These are phyloP conservation scores for Articulospora tetracladia DNA, from an alignment of 495 filamentous ascomycete species.

Conservation along the genomic window DNA sequence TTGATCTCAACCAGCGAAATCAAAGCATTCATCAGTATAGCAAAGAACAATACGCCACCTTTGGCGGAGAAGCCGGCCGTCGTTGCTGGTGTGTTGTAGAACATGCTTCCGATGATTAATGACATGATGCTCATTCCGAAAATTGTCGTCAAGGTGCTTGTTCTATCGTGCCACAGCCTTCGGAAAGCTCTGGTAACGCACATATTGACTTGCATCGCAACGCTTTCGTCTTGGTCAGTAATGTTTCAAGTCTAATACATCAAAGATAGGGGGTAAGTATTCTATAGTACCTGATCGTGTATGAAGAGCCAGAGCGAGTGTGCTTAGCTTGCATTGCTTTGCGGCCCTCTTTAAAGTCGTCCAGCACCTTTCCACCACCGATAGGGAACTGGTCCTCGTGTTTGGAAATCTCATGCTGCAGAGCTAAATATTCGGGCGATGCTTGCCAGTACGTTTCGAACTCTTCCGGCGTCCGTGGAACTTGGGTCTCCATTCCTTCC, in stretches of 20 bases:
- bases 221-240: slow-evolving; percentile 12
- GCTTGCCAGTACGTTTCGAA: slow-evolving; percentile 67
- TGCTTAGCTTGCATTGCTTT: slow-evolving; percentile 53
- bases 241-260: background rate
- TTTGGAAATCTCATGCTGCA: slow-evolving; percentile 63
- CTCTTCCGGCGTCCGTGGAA: slow-evolving; percentile 58
- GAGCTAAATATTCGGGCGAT: slow-evolving; percentile 56
- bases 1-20: slow-evolving; percentile 44
- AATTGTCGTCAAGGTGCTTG: slow-evolving; percentile 60
- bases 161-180: slow-evolving; percentile 67
- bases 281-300: slow-evolving; percentile 11
- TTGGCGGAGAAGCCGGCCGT: slow-evolving; percentile 47
- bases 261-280: background rate
- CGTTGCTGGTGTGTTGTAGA: slow-evolving; percentile 65
- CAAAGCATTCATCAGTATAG: slow-evolving; percentile 44
- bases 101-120: slow-evolving; percentile 72
- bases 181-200: slow-evolving; percentile 55
- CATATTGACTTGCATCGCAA: slow-evolving; percentile 49
- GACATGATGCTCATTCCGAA: slow-evolving; percentile 70
- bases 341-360: slow-evolving; percentile 60
- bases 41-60: slow-evolving; percentile 60
- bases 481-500: slow-evolving; percentile 52
- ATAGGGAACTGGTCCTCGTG: slow-evolving; percentile 59
- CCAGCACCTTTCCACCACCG: slow-evolving; percentile 54
- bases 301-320: slow-evolving; percentile 61